Base-by-base conservation (phyloP, 148 eudicot genomes). In the Nepenthes mirabilis region DNA sequence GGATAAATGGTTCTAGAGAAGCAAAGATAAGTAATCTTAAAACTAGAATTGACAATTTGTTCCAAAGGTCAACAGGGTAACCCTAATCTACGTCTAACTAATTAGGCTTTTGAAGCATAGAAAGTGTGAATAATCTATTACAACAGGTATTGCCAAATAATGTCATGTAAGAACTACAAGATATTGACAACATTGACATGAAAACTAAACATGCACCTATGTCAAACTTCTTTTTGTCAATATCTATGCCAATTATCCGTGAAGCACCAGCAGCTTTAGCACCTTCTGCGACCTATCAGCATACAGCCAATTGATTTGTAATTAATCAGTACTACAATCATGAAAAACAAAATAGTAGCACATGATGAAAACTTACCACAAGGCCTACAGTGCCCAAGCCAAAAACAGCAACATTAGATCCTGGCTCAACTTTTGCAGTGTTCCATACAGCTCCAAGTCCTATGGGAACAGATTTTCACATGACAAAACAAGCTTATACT, bases 371-470 rank as follows among this genome's bases (percentile, higher is more conserved):
- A 78, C 89, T 72, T 70, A 94, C 99, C 35, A 97, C 99, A 74
- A 94, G 91, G 63, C 97, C 99, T 14, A 94, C 91, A 60, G 97
- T 94, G 69, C 99, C 99, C 65, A 94, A 90, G 40, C 99, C 99
- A 89, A 94, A 94, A 69, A 94, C 59, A 77, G 99, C 99, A 77
- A 94, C 99, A 72, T 67, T 89, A 54, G 99, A 89, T 64, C 97
- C 95, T 45, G 91, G 73, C 75, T 94, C 99, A 32, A 94, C 99
- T 75, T 94, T 89, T 62, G 99, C 99, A 58, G 99, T 84, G 83
- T 94, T 94, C 99, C 98, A 88, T 60, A 91, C 98, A 68, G 96
- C 98, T 74, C 98, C 98, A 68, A 91, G 98, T 64, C 98, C 99
- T 89, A 43, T 3, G 48, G 3, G 33, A 23, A 57, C 52, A 14